Base-by-base conservation (phyloP, 768 basidiomycete species). In the Suillus subaureus region DNA sequence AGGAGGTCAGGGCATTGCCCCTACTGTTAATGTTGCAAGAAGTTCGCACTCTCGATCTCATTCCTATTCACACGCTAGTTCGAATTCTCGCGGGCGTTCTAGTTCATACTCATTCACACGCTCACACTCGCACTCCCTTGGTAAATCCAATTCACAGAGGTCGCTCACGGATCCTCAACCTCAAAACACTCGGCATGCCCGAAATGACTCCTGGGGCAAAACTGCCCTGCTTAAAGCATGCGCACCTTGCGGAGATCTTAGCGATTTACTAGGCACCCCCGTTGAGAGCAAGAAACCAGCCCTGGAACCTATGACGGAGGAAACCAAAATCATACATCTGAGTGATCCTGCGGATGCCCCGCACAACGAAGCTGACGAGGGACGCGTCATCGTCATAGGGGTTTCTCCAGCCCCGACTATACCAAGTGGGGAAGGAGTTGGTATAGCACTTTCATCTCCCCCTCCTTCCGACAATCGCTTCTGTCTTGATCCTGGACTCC, bases 1-100 rank as follows among this genome's bases (percentile, higher is more conserved):
- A 1, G 91, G 91, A 5, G 85, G 82, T 68, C 91, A 93, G 77
- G 77, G 82, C 51, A 70, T 83, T 23, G 80, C 86, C 37, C 87
- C 89, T 0, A 77, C 23, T 71, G 68, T 77, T 52, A 72, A 73
- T 33, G 62, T 71, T 64, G 66, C 71, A 45, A 63, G 68, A 12
- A 66, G 70, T 18, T 64, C 70, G 21, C 69, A 73, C 68, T 71
- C 75, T n/a, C 77, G 75, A 57, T 66, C 76, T 64, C 64, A 69
- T 68, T 75, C 73, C 11, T 66, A 72, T 18, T 70, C 76, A 28
- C 68, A 78, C 64, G 75, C 76, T 2, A 18, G 28, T 31, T 52
- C 64, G 12, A 35, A 61, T 42, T 61, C 66, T 26, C 66, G 64
- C 26, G 18, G 66, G 61, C 39, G 69, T 60, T 66, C 77, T 71